Evolutionary conservation across 768 basidiomycete species (phyloP).

Genomic region (Leccinum disarticulatum): DNA sequence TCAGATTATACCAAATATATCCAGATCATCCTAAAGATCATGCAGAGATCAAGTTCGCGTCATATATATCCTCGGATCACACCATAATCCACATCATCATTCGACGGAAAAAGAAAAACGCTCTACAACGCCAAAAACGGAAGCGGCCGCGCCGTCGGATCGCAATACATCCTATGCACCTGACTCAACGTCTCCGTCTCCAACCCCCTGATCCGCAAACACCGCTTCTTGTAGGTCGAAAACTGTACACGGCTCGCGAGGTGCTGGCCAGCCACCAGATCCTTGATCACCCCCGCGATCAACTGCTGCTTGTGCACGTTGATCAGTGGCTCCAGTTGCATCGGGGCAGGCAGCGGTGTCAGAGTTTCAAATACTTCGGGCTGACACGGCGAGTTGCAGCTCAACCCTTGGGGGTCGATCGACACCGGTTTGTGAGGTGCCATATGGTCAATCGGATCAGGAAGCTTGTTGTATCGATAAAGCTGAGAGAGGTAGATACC

Average conservation of each 20-base stretch:
- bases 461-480: conserved; percentile 60
- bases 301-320: conserved; percentile 87
- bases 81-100: too few relatives aligned
- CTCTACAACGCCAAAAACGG: conserved; percentile 25
- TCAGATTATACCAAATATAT: too few relatives aligned
- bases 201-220: conserved; percentile 69
- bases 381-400: conserved; percentile 67
- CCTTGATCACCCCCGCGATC: conserved; percentile 79
- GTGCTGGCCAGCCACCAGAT: conserved; percentile 79
- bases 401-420: conserved; percentile 59
- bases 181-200: conserved; percentile 55
- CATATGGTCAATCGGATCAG: conserved; percentile 82
- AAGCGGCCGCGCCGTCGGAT: conserved; percentile 18
- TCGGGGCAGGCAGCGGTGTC: conserved; percentile 69
- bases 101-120: neutral
- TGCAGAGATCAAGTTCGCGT: too few relatives aligned
- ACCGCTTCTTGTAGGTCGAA: conserved; percentile 70
- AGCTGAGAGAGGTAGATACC: conserved; percentile 79
- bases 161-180: conserved; percentile 39
- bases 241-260: conserved; percentile 72
- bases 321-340: conserved; percentile 82
- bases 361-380: too few relatives aligned
- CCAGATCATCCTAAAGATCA: too few relatives aligned
- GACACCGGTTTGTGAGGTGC: conserved; percentile 68
- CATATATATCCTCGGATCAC: too few relatives aligned